Percentiles rank a stretch among this genome's conserved stretches.
Evolutionary conservation across 176 grass and related monocot species (phyloP).

Genomic region (Triticum monococcum): DNA sequence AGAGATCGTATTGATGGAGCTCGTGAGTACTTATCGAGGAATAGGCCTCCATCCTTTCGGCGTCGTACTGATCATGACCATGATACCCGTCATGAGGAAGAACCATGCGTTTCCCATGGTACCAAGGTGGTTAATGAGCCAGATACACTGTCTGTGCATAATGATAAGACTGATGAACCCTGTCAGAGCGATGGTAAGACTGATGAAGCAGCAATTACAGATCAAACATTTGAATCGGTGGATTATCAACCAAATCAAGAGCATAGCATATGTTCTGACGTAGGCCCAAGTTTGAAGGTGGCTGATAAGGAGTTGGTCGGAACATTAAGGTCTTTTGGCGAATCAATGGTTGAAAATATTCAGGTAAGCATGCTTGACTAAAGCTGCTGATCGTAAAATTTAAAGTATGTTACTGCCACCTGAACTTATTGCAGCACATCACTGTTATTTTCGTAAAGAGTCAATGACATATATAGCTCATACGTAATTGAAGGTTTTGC

Average conservation of each 20-base stretch:
- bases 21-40: conserved; percentile 38
- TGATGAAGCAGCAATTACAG: conserved; percentile 25
- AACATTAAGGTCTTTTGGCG: conserved; percentile 70
- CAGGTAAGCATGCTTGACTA: conserved; percentile 53
- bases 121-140: conserved; percentile 26
- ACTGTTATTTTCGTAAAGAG: background rate
- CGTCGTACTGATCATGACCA: conserved; percentile 32
- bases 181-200: conserved; percentile 1
- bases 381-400: background rate
- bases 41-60: conserved; percentile 29
- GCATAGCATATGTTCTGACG: conserved; percentile 12
- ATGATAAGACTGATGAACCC: conserved; percentile 31
- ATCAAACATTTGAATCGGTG: conserved; percentile 31
- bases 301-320: conserved; percentile 49
- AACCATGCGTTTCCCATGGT: conserved; percentile 21
- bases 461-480: background rate
- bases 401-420: background rate
- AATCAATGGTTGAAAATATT: conserved; percentile 90
- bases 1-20: conserved; percentile 29
- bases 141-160: conserved; percentile 28
- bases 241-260: conserved; percentile 24
- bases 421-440: background rate
- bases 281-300: conserved; percentile 36
- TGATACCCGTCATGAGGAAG: conserved; percentile 38
- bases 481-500: background rate